Evolutionary conservation across 23 red algal genomes (phyloP).

Genomic region (Chondrus crispus): DNA sequence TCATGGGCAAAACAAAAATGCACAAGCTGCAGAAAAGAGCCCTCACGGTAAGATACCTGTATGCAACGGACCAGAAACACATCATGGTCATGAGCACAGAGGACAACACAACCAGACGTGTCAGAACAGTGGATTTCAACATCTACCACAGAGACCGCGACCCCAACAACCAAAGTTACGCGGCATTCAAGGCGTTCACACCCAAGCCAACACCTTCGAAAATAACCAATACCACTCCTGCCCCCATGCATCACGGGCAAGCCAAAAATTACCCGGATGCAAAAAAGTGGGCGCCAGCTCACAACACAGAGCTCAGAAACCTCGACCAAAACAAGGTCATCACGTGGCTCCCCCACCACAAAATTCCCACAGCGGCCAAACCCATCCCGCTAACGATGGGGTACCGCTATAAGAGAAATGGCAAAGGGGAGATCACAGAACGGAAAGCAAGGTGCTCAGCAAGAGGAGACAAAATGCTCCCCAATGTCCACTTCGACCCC

Average conservation of each 20-base stretch:
- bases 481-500: background rate
- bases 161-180: background rate
- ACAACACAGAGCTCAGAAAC: background rate
- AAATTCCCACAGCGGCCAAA: background rate
- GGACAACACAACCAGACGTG: background rate
- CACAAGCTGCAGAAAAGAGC: background rate
- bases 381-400: background rate
- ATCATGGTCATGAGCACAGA: no score
- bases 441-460: conserved; percentile 1
- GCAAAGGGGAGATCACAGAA: background rate
- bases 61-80: background rate
- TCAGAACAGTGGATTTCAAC: background rate
- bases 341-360: background rate
- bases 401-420: conserved; percentile 1
- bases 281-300: background rate
- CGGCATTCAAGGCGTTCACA: background rate
- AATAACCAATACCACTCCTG: background rate
- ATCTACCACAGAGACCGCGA: background rate
- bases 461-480: conserved; percentile 2
- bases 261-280: background rate
- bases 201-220: background rate
- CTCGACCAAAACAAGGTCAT: conserved; percentile 7
- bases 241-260: background rate
- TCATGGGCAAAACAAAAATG: background rate
- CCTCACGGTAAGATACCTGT: background rate